Base-by-base conservation (phyloP, 106 monocot species). In the Xerophyta viscosa region DNA sequence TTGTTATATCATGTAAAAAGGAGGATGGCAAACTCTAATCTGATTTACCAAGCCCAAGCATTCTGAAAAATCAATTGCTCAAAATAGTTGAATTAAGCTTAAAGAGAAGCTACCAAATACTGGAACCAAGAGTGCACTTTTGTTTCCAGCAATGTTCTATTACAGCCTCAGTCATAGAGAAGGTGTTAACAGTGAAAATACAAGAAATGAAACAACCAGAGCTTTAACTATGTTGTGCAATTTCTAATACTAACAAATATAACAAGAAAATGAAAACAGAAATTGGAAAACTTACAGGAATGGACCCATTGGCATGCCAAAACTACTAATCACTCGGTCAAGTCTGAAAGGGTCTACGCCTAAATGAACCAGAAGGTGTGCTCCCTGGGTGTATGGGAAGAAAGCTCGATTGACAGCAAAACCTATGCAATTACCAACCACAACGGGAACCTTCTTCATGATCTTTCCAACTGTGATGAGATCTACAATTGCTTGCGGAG, bases 231-330 rank as follows among this genome's bases (percentile, higher is more conserved):
- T n/a, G n/a, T n/a, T n/a, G n/a, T n/a, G n/a, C n/a, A n/a, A n/a
- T n/a, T n/a, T n/a, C n/a, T n/a, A n/a, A n/a, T n/a, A n/a, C n/a
- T n/a, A n/a, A n/a, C n/a, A n/a, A n/a, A n/a, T n/a, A n/a, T n/a
- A n/a, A n/a, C n/a, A n/a, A n/a, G n/a, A n/a, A n/a, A n/a, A n/a
- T n/a, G n/a, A n/a, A 36, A 36, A 42, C 15, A 23, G n/a, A 9
- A n/a, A 49, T 14, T 18, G 31, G 41, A 66, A 50, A 33, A 29
- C 80, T 88, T 88, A 94, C 93, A 77, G 93, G 54, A 94, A 94
- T 62, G 93, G 88, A 10, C 93, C 93, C 81, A 94, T 84, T 53
- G 93, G 93, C 84, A 94, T 88, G 69, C 93, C 93, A 71, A 94
- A 94, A 31, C 39, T 73, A 66, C 65, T 81, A 29, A 94, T 71